These are phyloP conservation scores for Fimicolochytrium jonesii DNA, from an alignment of 192 early-diverging fungal species.

Conservation along the genomic window DNA sequence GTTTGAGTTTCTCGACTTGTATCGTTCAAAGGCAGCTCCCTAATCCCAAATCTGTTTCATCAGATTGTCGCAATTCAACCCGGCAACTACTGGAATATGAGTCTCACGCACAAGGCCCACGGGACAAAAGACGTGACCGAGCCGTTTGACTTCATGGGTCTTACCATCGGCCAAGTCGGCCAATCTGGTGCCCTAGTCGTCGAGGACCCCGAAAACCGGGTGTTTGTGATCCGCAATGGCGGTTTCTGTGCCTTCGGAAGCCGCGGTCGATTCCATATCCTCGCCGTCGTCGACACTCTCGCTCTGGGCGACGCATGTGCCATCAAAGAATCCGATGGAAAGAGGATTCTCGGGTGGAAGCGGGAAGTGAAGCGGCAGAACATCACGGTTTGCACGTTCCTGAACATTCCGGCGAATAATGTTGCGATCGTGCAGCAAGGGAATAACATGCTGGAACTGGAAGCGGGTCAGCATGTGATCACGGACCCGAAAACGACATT, in stretches of 20 bases:
- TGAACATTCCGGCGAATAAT: constrained; percentile 52
- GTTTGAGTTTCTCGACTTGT: no score
- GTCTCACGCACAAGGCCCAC: constrained; percentile 25
- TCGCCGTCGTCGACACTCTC: constrained; percentile 46
- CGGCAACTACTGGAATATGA: constrained; percentile 42
- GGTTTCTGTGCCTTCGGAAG: constrained; percentile 45
- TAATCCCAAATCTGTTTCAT: no score
- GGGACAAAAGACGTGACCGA: constrained; percentile 29
- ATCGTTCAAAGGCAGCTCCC: no score
- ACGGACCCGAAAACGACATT: constrained; percentile 44
- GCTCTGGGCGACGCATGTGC: constrained; percentile 40
- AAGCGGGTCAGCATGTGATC: constrained; percentile 51
- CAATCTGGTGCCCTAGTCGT: constrained; percentile 43
- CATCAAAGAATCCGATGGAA: constrained; percentile 23
- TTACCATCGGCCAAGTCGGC: constrained; percentile 43
- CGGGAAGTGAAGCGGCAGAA: constrained; percentile 29
- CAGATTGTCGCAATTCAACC: constrained; percentile 33
- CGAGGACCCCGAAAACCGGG: constrained; percentile 39
- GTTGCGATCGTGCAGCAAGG: constrained; percentile 42
- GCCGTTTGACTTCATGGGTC: constrained; percentile 33
- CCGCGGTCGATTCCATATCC: constrained; percentile 33
- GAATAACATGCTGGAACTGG: constrained; percentile 32
- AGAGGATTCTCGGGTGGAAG: constrained; percentile 37
- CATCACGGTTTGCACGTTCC: constrained; percentile 42
- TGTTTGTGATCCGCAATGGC: constrained; percentile 44